Evolutionary conservation across 2,329 filamentous ascomycete genomes (phyloP).

Genomic region (Purpureocillium takamizusanense): DNA sequence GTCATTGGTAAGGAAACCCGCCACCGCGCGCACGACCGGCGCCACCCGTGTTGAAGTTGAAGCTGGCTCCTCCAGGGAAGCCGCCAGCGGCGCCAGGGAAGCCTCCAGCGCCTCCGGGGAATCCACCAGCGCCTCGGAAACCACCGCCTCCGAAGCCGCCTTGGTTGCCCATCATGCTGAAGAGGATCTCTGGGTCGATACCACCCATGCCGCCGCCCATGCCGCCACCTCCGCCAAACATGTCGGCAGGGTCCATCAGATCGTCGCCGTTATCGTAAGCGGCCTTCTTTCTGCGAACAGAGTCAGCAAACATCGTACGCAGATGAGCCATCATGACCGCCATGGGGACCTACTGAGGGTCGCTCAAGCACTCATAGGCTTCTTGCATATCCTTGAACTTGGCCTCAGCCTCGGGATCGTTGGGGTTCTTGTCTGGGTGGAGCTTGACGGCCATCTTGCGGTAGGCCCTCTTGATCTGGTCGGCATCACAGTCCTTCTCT

Average conservation of each 20-base stretch:
- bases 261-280: slow-evolving; percentile 91
- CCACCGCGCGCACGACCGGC: slow-evolving; percentile 26
- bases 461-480: slow-evolving; percentile 93
- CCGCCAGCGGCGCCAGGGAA: slow-evolving; percentile 33
- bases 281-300: slow-evolving; percentile 60
- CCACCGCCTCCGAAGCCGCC: slow-evolving; percentile 45
- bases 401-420: slow-evolving; percentile 73
- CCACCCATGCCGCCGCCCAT: slow-evolving; percentile 58
- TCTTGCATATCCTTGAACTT: slow-evolving; percentile 98
- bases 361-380: slow-evolving; percentile 91
- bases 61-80: slow-evolving; percentile 27
- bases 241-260: slow-evolving; percentile 77
- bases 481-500: slow-evolving; percentile 74
- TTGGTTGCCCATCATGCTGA: slow-evolving; percentile 73
- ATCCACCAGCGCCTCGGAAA: slow-evolving; percentile 42
- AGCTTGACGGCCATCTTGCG: slow-evolving; percentile 87
- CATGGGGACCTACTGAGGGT: slow-evolving; percentile 64
- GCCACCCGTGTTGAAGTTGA: slow-evolving; percentile 38
- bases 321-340: neutral
- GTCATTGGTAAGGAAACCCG: slow-evolving; percentile 39
- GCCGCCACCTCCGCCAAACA: slow-evolving; percentile 64
- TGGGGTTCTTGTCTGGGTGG: slow-evolving; percentile 96
- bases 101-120: slow-evolving; percentile 40
- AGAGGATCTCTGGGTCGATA: slow-evolving; percentile 70
- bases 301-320: slow-evolving; percentile 21